Evolutionary conservation across 768 basidiomycete genomes (phyloP).

Genomic region (Suillus spraguei): DNA sequence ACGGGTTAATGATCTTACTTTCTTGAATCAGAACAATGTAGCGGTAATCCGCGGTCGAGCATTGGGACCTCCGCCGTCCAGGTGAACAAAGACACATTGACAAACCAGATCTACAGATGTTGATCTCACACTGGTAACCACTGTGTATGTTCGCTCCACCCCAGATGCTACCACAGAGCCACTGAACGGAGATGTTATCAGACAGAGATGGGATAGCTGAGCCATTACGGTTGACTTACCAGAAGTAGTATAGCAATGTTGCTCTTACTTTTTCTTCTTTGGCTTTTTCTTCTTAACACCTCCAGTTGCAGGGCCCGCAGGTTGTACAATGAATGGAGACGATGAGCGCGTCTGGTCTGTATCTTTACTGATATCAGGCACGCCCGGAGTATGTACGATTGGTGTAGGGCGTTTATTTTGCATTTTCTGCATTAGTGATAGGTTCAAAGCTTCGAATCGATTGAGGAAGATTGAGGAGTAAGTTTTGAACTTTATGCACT

Average conservation of each 20-base stretch:
- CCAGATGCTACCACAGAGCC: not conserved
- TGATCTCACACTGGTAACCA: not conserved
- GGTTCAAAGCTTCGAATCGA: conserved; percentile 92
- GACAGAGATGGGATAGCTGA: not conserved
- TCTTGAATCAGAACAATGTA: not conserved
- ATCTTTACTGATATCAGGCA: conserved; percentile 20
- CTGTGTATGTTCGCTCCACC: not conserved
- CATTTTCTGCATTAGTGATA: conserved; percentile 85
- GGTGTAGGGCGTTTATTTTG: conserved; percentile 57
- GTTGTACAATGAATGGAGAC: conserved; percentile 37
- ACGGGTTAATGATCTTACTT: not conserved
- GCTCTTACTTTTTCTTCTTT: conserved; percentile 69
- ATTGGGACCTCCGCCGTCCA: not conserved
- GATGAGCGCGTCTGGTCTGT: conserved; percentile 33
- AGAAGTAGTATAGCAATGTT: conserved; percentile 13
- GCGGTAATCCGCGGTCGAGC: not conserved
- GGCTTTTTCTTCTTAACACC: conserved; percentile 84
- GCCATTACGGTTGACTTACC: not conserved
- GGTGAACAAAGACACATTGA: not conserved
- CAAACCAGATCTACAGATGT: not conserved
- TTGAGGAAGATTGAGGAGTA: conserved; percentile 94
- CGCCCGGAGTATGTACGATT: conserved; percentile 22
- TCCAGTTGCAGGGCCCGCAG: conserved; percentile 44
- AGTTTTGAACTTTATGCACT: conserved; percentile 98
- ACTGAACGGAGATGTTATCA: not conserved